Evolutionary conservation across 2,329 filamentous ascomycete genomes (phyloP).

Genomic region (Myotisia sp.): DNA sequence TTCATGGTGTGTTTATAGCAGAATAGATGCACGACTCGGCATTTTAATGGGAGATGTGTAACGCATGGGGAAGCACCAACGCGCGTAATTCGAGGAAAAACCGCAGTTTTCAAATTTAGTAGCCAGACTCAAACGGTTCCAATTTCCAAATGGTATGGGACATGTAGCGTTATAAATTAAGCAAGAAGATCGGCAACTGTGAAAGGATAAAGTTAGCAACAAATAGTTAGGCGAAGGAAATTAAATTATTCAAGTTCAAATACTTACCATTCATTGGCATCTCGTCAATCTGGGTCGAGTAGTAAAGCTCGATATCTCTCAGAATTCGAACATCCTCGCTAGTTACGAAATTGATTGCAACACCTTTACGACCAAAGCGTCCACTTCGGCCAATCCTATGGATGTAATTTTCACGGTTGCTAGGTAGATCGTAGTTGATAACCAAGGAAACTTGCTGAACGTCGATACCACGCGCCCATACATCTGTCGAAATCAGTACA

Average conservation of each 20-base stretch:
- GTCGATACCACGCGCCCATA: conserved; percentile 96
- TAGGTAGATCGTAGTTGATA: conserved; percentile 97
- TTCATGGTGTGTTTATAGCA: neutral
- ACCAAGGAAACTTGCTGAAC: conserved; percentile 96
- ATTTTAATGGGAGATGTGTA: no score
- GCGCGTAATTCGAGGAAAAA: no score
- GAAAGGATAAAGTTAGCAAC: no score
- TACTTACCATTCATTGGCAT: conserved; percentile 93
- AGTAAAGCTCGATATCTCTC: conserved; percentile 92
- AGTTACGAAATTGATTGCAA: conserved; percentile 98
- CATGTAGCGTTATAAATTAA: conserved; percentile 7
- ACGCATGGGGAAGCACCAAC: no score
- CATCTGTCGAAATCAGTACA: conserved; percentile 92
- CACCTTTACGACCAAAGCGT: conserved; percentile 92
- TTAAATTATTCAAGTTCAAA: no score
- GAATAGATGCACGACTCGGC: no score
- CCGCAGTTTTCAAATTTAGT: no score
- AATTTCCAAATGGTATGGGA: no score
- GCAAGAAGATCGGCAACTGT: conserved; percentile 17
- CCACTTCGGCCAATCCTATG: conserved; percentile 94
- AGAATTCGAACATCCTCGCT: conserved; percentile 96
- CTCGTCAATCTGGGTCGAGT: conserved; percentile 93
- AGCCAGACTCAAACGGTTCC: no score
- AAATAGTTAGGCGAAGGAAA: no score
- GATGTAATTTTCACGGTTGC: conserved; percentile 99